Evolutionary conservation across 1,284 basidiomycete species (phyloP), one percentile per base, ranked within the genome.

Genomic region (Apiotrichum akiyoshidainum): DNA sequence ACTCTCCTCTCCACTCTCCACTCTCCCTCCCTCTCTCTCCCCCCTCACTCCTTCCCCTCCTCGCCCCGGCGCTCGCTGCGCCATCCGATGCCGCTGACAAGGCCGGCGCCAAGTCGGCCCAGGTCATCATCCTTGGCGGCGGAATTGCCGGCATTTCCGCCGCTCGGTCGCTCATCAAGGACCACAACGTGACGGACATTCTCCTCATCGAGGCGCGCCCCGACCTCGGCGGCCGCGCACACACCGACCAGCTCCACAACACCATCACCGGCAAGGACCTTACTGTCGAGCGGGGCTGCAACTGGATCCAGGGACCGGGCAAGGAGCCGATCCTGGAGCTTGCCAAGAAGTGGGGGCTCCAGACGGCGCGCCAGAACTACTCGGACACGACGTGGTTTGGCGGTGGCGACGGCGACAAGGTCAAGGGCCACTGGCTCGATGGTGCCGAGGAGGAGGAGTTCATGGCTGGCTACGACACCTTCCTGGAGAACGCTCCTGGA

Each of bases 131-230:
- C 53, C 79, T 84, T 16, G 87, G 87, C 5, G 86, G 84, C 42
- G 86, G 87, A 5, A 82, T 88, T 45, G 73, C 87, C 1, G 87
- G 87, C 11, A 78, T 87, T 45, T 84, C 84, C 35, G 84, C 85
- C 19, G 86, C 87, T 2, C 83, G 83, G 17, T 83, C 85, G 0
- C 79, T 88, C 10, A 80, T 84, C 55, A 74, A 80, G 35, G 76
- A 81, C 35, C 58, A 65, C 55, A 85, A 84, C n/a, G 78, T 87
- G 63, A 65, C 81, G 37, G 79, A 86, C 68, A 86, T 86, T 67
- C 65, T 85, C 54, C 79, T 88, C 52, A 67, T 88, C 17, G 87
- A 88, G 59, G 86, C 81, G 1, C 80, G 82, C 31, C 62, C 72
- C 45, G 82, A 84, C 67, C 78, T 88, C 2, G 86, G 87, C 6